phyloP scores from a whole-genome alignment of 2,329 filamentous ascomycete genomes.

The Mycogone perniciosa region DNA sequence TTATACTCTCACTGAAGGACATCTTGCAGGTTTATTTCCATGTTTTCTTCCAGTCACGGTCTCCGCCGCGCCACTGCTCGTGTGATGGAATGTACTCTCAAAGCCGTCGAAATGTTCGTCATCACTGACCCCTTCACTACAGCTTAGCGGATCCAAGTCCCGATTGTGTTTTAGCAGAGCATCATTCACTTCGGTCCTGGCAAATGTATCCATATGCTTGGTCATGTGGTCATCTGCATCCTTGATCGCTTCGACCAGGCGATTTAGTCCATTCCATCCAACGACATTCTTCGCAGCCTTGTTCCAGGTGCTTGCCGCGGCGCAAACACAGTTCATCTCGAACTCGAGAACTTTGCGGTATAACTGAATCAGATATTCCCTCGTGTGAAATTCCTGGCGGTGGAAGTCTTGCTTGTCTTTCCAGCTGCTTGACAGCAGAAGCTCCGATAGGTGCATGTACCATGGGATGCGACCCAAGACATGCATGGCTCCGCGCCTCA shows the following conservation, averaged over 20 bases:
- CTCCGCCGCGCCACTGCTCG: not conserved
- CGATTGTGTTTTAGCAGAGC: constrained; percentile 14
- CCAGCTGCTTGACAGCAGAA: constrained; percentile 21
- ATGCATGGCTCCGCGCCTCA: constrained; percentile 26
- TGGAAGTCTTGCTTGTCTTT: constrained; percentile 20
- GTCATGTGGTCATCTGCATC: constrained; percentile 23
- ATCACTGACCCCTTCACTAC: too few relatives aligned
- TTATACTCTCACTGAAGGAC: not conserved
- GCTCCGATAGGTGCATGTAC: constrained; percentile 28
- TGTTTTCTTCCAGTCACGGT: not conserved
- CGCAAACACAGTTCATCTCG: constrained; percentile 36
- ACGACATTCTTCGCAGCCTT: constrained; percentile 31
- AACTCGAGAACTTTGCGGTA: constrained; percentile 31
- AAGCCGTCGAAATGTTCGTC: too few relatives aligned
- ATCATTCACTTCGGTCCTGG: constrained; percentile 14
- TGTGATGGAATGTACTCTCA: too few relatives aligned
- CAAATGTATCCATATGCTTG: constrained; percentile 18
- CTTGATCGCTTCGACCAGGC: constrained; percentile 22
- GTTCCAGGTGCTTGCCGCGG: constrained; percentile 32
- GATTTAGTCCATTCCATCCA: constrained; percentile 26
- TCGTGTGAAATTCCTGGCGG: constrained; percentile 15
- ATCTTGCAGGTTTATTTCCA: not conserved
- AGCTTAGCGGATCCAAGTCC: constrained; percentile 9
- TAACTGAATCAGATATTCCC: constrained; percentile 21
- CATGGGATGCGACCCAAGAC: constrained; percentile 28